Evolutionary conservation across 495 filamentous ascomycete species (phyloP), one percentile per base, ranked within the genome.

Genomic region (Lasiosphaeria hispida): DNA sequence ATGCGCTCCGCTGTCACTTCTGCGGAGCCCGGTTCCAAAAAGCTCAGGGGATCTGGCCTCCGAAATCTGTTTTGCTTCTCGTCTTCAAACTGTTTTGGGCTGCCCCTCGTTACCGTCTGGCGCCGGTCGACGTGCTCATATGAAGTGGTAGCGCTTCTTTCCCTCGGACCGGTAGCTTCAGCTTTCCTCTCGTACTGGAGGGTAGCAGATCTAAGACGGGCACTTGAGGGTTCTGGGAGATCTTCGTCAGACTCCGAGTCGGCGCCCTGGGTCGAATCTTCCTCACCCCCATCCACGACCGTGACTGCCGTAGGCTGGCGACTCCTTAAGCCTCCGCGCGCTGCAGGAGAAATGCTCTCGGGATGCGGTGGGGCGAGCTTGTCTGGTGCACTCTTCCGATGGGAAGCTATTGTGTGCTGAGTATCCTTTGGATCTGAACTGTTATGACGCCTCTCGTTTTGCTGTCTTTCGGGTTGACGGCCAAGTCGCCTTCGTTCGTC

Each of bases 1-100:
- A 72, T 69, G 48, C 52, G 60, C 41, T 74, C 70, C 13, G 65
- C 45, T 0, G 70, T 73, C 0, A 70, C 42, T 17, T 37, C 49
- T 10, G 69, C 69, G 11, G 69, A 70, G 47, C 71, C 71, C 5
- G 58, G 58, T 40, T 72, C 68, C 4, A 75, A 53, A 37, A 70
- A 73, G 57, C 64, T 69, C 17, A 75, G 40, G 15, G 61, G 68
- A 43, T 73, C 63, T 13, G 67, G 68, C 38, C 35, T 52, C 10
- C 17, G 6, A 14, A 55, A 0, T 49, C 36, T 14, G 48, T n/a
- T 4, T n/a, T 23, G 41, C 11, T 18, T 3, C 23, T 18, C 39
- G 17, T 41, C 14, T 47, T 30, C 23, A 2, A 5, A 30, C 5
- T 30, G 23, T 30, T 30, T 30, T 30, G 23, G 23, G 23, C 6